A percentile compares a stretch with the other conserved stretches of the same genome.
phyloP scores from a whole-genome alignment of 176 grass and related monocot species.

The Paspalum vaginatum region DNA sequence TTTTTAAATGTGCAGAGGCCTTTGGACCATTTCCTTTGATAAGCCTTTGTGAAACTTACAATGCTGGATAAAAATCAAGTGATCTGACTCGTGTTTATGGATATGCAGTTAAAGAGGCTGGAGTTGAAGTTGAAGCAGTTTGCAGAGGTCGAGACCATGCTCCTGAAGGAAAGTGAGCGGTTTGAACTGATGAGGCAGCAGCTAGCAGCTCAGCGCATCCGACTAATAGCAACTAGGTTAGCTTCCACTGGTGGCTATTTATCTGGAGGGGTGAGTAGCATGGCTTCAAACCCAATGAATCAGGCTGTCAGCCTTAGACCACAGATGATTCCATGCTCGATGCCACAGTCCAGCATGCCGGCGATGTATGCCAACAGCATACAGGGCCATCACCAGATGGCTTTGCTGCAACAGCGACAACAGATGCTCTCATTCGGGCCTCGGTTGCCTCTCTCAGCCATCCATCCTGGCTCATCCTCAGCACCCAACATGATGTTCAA shows the following conservation, averaged over 20 bases:
- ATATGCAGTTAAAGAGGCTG: constrained; percentile 82
- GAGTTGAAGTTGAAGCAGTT: constrained; percentile 98
- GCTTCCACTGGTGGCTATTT: constrained; percentile 36
- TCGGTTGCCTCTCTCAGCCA: constrained; percentile 77
- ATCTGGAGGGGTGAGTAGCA: constrained; percentile 32
- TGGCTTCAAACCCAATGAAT: constrained; percentile 51
- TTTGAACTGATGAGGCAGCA: constrained; percentile 68
- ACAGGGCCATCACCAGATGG: constrained; percentile 77
- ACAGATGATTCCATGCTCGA: constrained; percentile 22
- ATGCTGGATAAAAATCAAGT: not conserved
- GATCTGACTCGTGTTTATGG: not conserved
- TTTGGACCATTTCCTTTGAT: not conserved
- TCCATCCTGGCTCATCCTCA: constrained; percentile 60
- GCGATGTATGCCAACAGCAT: constrained; percentile 51
- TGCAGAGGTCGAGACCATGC: constrained; percentile 81
- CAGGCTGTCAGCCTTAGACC: constrained; percentile 47
- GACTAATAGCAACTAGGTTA: constrained; percentile 61
- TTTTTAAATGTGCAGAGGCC: not conserved
- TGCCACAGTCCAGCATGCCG: constrained; percentile 46
- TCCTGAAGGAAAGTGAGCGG: constrained; percentile 90
- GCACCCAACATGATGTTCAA: constrained; percentile 64
- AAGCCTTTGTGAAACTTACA: not conserved
- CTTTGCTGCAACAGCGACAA: constrained; percentile 57
- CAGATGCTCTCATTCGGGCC: constrained; percentile 79
- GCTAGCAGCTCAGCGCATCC: constrained; percentile 52